Evolutionary conservation across 2,329 filamentous ascomycete genomes (phyloP).

Genomic region (Penicillium sp.): DNA sequence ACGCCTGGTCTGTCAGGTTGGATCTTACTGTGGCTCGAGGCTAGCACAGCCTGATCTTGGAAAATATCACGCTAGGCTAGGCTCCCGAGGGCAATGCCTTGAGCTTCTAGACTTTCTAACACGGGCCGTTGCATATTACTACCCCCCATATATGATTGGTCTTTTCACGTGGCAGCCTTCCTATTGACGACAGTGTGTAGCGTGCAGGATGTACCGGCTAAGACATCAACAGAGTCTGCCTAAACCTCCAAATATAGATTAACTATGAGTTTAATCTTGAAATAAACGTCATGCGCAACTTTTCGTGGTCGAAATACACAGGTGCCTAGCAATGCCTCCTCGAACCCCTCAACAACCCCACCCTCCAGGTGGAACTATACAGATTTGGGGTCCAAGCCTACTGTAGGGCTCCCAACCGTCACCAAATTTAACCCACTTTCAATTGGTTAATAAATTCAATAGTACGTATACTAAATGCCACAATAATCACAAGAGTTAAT

Average conservation of each 20-base stretch:
- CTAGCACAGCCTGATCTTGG: neutral
- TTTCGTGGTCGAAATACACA: neutral
- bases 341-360: neutral
- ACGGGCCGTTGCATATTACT: neutral
- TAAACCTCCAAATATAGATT: neutral
- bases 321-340: conserved; percentile 4
- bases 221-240: neutral
- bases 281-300: neutral
- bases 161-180: neutral
- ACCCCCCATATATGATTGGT: neutral
- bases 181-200: neutral
- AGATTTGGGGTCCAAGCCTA: neutral
- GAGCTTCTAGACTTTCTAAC: neutral
- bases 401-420: neutral
- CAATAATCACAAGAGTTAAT: neutral
- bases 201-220: neutral
- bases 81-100: neutral
- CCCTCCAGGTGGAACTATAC: neutral
- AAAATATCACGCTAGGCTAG: neutral
- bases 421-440: neutral
- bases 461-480: neutral
- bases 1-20: neutral
- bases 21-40: neutral
- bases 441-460: neutral
- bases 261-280: neutral